These are phyloP conservation scores for Lactarius sanguifluus DNA, from an alignment of 768 basidiomycete species.

Conservation along the genomic window DNA sequence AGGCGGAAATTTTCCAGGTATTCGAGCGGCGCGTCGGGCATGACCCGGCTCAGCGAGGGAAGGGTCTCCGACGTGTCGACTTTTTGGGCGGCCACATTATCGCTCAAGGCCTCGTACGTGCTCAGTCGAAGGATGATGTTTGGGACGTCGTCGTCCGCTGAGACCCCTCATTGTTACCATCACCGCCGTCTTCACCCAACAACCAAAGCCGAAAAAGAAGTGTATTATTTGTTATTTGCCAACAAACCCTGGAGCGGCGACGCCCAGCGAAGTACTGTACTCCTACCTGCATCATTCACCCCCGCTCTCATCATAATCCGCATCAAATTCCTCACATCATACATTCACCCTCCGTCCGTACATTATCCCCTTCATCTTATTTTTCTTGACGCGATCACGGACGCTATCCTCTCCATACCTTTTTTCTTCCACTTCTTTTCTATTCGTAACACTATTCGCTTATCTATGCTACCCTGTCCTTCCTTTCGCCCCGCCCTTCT, in stretches of 20 bases:
- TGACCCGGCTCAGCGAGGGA: slow-evolving; percentile 16
- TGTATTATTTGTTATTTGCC: slow-evolving; percentile 28
- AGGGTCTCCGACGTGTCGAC: slow-evolving; percentile 23
- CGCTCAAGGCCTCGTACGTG: slow-evolving; percentile 22
- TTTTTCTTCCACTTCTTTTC: slow-evolving; percentile 3
- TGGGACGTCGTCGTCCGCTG: slow-evolving; percentile 18
- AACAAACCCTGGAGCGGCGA: background rate
- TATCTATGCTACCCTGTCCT: slow-evolving; percentile 17
- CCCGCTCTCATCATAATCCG: slow-evolving; percentile 22
- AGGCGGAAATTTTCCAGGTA: slow-evolving; percentile 4
- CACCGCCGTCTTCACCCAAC: background rate
- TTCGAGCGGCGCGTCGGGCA: slow-evolving; percentile 20
- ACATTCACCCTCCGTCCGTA: background rate
- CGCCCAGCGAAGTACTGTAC: slow-evolving; percentile 23
- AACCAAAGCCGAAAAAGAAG: slow-evolving; percentile 14
- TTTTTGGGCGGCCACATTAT: slow-evolving; percentile 9
- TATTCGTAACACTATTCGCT: slow-evolving; percentile 26
- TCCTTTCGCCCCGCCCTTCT: background rate
- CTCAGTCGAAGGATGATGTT: slow-evolving; percentile 21
- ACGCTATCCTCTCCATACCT: slow-evolving; percentile 13
- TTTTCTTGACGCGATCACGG: slow-evolving; percentile 19
- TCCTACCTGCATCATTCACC: slow-evolving; percentile 18
- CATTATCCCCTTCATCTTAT: slow-evolving; percentile 5
- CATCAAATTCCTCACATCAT: slow-evolving; percentile 16
- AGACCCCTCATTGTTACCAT: background rate